These are phyloP conservation scores for Euryodendron excelsum DNA, from an alignment of 148 eudicot genomes.

Conservation along the genomic window DNA sequence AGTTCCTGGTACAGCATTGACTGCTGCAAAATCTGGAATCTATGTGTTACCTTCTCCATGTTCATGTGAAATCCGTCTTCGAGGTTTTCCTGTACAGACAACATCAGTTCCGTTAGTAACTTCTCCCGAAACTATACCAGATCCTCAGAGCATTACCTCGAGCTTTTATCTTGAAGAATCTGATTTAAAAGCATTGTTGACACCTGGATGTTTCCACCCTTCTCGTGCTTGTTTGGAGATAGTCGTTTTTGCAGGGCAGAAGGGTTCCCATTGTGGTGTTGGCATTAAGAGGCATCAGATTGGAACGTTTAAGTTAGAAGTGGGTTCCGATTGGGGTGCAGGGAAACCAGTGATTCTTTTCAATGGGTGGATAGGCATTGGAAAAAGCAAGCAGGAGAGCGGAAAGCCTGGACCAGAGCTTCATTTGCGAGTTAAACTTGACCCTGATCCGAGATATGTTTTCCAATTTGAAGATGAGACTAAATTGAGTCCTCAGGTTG, in stretches of 20 bases:
- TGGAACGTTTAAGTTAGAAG: constrained; percentile 48
- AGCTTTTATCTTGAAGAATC: constrained; percentile 61
- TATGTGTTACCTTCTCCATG: constrained; percentile 35
- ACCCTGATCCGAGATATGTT: constrained; percentile 66
- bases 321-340: constrained; percentile 52
- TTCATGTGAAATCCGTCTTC: constrained; percentile 55
- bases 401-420: constrained; percentile 48
- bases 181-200: constrained; percentile 43
- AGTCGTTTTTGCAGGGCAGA: constrained; percentile 41
- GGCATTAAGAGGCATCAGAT: constrained; percentile 50
- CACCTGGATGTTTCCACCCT: constrained; percentile 44
- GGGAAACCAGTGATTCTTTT: constrained; percentile 52
- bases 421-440: constrained; percentile 50
- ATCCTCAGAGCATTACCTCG: constrained; percentile 37
- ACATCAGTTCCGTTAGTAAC: constrained; percentile 43
- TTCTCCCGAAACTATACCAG: constrained; percentile 39
- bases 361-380: constrained; percentile 59
- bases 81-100: constrained; percentile 59
- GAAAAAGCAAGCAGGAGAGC: constrained; percentile 40
- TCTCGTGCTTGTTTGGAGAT: constrained; percentile 50
- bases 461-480: constrained; percentile 59
- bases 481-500: constrained; percentile 56
- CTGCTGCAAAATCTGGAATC: constrained; percentile 28
- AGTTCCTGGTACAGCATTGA: constrained; percentile 26
- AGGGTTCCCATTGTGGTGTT: constrained; percentile 49